Conservation (phyloP, 2,329 filamentous ascomycete genomes). For the Fusarium drepaniforme region DNA sequence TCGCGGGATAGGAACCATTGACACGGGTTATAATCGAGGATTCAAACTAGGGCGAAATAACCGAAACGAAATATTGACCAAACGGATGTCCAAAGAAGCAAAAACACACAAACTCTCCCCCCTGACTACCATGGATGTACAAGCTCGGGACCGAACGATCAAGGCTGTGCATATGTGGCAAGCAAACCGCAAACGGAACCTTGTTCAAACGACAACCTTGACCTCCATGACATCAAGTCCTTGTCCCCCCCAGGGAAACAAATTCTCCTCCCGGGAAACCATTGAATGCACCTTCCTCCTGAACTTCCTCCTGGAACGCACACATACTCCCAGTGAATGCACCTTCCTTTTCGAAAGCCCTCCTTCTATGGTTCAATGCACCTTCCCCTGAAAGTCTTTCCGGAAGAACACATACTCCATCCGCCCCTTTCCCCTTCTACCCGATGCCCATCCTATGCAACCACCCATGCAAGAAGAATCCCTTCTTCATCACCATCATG, state of each 20-base stretch:
- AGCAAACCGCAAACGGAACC: neutral
- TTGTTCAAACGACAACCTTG: neutral
- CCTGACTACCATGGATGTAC: neutral
- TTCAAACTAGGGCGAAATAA: neutral
- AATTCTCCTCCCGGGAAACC: neutral
- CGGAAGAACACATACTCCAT: neutral
- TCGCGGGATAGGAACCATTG: neutral
- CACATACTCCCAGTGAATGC: neutral
- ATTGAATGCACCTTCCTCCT: neutral
- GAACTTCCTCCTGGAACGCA: neutral
- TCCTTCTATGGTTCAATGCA: neutral
- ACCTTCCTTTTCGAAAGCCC: neutral
- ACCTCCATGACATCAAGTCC: neutral
- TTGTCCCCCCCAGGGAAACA: neutral
- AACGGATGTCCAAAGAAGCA: neutral
- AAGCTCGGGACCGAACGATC: neutral
- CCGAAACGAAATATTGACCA: neutral
- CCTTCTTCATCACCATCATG: neutral
- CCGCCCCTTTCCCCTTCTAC: constrained; percentile 5
- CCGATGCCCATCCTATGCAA: neutral
- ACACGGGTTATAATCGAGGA: neutral
- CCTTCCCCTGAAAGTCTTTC: neutral
- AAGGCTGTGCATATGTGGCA: neutral
- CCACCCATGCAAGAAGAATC: neutral
- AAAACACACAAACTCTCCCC: neutral